A percentile compares a stretch with the other conserved stretches of the same genome.
These are phyloP conservation scores for Letharia lupina DNA, from an alignment of 495 filamentous ascomycete species.

Conservation along the genomic window DNA sequence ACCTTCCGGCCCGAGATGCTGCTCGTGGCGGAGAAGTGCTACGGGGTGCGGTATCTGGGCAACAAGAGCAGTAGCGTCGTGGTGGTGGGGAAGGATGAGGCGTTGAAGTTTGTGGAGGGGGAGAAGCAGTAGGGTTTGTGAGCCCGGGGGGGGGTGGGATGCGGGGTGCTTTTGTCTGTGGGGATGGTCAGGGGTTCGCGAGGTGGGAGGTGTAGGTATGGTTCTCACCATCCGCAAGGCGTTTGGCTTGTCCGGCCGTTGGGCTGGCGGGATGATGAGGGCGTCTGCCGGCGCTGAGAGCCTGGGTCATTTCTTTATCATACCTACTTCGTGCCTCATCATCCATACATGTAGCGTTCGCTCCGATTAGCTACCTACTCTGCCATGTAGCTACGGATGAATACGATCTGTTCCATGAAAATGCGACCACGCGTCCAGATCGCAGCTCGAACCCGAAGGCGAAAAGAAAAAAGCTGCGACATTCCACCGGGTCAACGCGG, in stretches of 20 bases:
- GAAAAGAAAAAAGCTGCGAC: too few species aligned
- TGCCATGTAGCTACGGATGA: too few species aligned
- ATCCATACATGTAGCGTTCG: too few species aligned
- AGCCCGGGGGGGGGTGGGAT: not conserved
- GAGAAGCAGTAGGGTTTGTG: slow-evolving; percentile 33
- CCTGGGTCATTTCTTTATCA: too few species aligned
- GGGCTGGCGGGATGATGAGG: not conserved
- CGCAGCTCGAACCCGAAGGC: too few species aligned
- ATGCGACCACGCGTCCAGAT: too few species aligned
- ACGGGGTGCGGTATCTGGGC: slow-evolving; percentile 78
- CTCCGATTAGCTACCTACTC: too few species aligned
- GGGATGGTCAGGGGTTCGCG: not conserved
- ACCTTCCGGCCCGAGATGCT: slow-evolving; percentile 98
- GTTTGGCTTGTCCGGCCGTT: not conserved
- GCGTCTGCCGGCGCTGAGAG: too few species aligned
- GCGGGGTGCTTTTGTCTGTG: not conserved
- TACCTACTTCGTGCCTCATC: too few species aligned
- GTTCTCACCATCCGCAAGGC: not conserved
- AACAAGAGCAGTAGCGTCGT: slow-evolving; percentile 91
- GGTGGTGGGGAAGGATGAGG: slow-evolving; percentile 77
- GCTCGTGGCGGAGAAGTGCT: slow-evolving; percentile 91
- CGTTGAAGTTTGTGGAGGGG: slow-evolving; percentile 88
- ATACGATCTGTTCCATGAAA: too few species aligned
- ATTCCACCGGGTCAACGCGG: too few species aligned
- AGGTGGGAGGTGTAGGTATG: not conserved